Conservation (phyloP, 768 basidiomycete species). For the Amanita thiersii region DNA sequence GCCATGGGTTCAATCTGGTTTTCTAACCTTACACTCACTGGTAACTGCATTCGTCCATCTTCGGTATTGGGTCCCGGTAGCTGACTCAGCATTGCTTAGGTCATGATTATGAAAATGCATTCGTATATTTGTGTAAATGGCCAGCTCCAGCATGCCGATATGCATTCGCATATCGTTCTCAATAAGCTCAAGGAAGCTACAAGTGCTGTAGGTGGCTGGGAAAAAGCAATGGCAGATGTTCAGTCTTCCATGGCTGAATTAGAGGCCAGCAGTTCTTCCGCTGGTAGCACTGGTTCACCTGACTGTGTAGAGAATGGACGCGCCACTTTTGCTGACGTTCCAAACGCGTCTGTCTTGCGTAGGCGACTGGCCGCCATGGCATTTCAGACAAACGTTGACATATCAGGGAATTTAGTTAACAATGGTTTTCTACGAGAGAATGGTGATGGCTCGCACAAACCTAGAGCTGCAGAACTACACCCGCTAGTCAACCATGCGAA, state of each 20-base stretch:
- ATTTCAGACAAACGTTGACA: slow-evolving; percentile 15
- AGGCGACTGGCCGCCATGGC: slow-evolving; percentile 44
- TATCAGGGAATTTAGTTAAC: slow-evolving; percentile 8
- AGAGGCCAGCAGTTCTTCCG: slow-evolving; percentile 17
- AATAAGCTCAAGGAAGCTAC: slow-evolving; percentile 38
- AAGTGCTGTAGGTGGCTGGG: slow-evolving; percentile 56
- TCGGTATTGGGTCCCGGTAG: background rate
- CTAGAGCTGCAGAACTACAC: slow-evolving; percentile 24
- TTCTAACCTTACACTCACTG: slow-evolving; percentile 79
- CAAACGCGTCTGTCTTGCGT: slow-evolving; percentile 44
- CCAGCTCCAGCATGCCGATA: slow-evolving; percentile 51
- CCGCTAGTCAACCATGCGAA: slow-evolving; percentile 62
- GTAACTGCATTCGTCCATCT: slow-evolving; percentile 34
- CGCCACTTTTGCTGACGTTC: slow-evolving; percentile 46
- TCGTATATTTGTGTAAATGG: slow-evolving; percentile 90
- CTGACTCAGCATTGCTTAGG: slow-evolving; percentile 23
- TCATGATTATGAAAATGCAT: slow-evolving; percentile 95
- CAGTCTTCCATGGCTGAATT: slow-evolving; percentile 31
- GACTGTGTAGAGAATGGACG: slow-evolving; percentile 33
- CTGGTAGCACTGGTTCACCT: slow-evolving; percentile 30
- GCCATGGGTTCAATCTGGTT: slow-evolving; percentile 97
- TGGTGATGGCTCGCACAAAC: slow-evolving; percentile 11
- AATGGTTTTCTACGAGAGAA: background rate
- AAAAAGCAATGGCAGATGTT: slow-evolving; percentile 48
- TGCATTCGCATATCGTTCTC: slow-evolving; percentile 37